Percentiles rank a stretch among this genome's conserved stretches.
These are phyloP conservation scores for Penicillium verrucosum DNA, from an alignment of 2,329 filamentous ascomycete species.

Conservation along the genomic window DNA sequence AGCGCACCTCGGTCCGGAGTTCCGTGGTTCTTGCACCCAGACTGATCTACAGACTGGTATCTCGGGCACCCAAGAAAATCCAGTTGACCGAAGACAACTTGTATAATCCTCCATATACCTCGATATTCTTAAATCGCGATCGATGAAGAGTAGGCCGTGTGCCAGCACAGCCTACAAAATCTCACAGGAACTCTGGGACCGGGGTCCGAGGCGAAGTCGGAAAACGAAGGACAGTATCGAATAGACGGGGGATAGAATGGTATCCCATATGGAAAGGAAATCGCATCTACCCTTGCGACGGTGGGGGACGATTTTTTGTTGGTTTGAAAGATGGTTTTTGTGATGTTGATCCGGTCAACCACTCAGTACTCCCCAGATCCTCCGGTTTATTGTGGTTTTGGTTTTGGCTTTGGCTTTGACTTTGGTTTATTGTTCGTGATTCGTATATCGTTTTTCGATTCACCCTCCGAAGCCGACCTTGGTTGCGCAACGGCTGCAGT, in stretches of 20 bases:
- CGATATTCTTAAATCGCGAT: neutral
- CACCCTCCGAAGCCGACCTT: conserved; percentile 45
- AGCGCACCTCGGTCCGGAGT: neutral
- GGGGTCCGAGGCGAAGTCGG: neutral
- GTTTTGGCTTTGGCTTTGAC: neutral
- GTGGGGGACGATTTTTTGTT: neutral
- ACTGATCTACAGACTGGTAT: neutral
- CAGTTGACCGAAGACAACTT: neutral
- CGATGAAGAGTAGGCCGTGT: neutral
- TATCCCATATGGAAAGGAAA: neutral
- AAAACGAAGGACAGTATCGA: neutral
- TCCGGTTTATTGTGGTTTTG: neutral
- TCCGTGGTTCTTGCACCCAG: neutral
- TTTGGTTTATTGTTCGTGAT: neutral
- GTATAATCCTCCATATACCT: neutral
- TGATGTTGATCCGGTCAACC: neutral
- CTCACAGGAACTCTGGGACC: neutral
- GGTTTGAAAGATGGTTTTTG: neutral
- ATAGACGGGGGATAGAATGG: neutral
- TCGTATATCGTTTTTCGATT: conserved; percentile 13
- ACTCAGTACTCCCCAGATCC: neutral
- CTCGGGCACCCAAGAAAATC: neutral
- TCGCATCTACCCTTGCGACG: neutral
- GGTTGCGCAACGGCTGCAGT: conserved; percentile 46
- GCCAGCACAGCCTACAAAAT: neutral